Conservation (phyloP, 257 asterid species). For the Solanum okadae region DNA sequence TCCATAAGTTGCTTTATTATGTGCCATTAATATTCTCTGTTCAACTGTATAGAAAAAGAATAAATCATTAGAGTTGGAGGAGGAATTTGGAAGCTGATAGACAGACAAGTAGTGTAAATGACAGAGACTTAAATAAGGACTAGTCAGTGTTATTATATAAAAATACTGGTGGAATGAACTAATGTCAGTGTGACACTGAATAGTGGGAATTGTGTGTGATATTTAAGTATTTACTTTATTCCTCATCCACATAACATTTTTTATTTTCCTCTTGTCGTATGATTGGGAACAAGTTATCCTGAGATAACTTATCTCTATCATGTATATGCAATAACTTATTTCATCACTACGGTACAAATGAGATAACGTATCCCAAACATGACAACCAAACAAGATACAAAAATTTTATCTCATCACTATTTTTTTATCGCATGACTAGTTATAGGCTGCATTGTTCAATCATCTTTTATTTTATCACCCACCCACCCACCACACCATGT, state of each 20-base stretch:
- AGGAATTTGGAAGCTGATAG: not conserved
- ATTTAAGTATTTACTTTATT: constrained; percentile 15
- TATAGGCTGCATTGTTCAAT: not conserved
- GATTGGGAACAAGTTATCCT: not conserved
- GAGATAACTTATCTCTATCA: too few relatives aligned
- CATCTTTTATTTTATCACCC: not conserved
- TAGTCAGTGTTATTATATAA: not conserved
- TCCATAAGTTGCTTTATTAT: not conserved
- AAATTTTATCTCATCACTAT: too few relatives aligned
- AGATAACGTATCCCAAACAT: not conserved
- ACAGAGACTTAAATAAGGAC: not conserved
- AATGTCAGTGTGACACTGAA: constrained; percentile 8
- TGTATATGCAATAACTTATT: too few relatives aligned
- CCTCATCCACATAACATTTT: constrained; percentile 8
- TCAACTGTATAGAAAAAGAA: not conserved
- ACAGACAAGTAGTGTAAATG: not conserved
- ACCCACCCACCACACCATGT: not conserved
- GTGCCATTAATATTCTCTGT: constrained; percentile 4
- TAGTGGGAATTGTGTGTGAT: constrained; percentile 17
- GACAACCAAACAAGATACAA: too few relatives aligned
- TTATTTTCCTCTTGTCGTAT: not conserved
- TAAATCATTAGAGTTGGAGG: not conserved
- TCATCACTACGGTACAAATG: too few relatives aligned
- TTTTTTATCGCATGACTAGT: not conserved
- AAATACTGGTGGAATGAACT: not conserved